Percentiles rank a stretch among this genome's conserved stretches.
These are phyloP conservation scores for Microthlaspi erraticum DNA, from an alignment of 345 rosid species.

Conservation along the genomic window DNA sequence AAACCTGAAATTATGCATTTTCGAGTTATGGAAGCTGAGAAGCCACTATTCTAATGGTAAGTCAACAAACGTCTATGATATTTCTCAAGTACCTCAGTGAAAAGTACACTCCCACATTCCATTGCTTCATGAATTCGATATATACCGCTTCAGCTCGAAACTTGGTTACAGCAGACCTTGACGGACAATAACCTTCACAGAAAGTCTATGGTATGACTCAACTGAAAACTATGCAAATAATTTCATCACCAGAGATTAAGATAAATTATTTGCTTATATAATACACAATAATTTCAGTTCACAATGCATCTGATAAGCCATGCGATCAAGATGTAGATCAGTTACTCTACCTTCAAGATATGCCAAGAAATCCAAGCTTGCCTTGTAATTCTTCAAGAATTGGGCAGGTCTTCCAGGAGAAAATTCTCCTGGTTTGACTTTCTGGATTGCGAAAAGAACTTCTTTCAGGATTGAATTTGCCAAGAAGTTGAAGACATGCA, in stretches of 20 bases:
- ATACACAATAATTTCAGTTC: slow-evolving; percentile 17
- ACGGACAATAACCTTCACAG: slow-evolving; percentile 93
- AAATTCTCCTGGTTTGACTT: slow-evolving; percentile 94
- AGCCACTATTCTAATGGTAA: slow-evolving; percentile 15
- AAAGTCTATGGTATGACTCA: slow-evolving; percentile 44
- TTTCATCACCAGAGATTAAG: not conserved
- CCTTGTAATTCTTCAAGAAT: slow-evolving; percentile 89
- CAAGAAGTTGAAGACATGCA: slow-evolving; percentile 94
- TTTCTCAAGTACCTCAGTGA: slow-evolving; percentile 71
- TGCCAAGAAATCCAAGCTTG: slow-evolving; percentile 84
- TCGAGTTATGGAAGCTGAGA: slow-evolving; percentile 26
- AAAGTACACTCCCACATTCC: slow-evolving; percentile 97
- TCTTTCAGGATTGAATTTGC: slow-evolving; percentile 96
- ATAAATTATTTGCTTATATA: not conserved
- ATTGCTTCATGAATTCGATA: slow-evolving; percentile 88
- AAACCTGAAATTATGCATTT: slow-evolving; percentile 59
- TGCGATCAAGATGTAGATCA: slow-evolving; percentile 25
- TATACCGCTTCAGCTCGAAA: slow-evolving; percentile 80
- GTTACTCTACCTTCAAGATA: slow-evolving; percentile 81
- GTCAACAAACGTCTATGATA: slow-evolving; percentile 13
- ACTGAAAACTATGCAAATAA: slow-evolving; percentile 11
- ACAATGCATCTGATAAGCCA: slow-evolving; percentile 31
- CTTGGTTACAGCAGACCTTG: slow-evolving; percentile 89
- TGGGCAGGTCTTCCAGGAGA: slow-evolving; percentile 97
- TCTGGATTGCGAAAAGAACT: slow-evolving; percentile 82